A percentile compares a stretch with the other conserved stretches of the same genome.
Evolutionary conservation across 2,329 filamentous ascomycete genomes (phyloP).

Genomic region (Trichoderma harzianum): DNA sequence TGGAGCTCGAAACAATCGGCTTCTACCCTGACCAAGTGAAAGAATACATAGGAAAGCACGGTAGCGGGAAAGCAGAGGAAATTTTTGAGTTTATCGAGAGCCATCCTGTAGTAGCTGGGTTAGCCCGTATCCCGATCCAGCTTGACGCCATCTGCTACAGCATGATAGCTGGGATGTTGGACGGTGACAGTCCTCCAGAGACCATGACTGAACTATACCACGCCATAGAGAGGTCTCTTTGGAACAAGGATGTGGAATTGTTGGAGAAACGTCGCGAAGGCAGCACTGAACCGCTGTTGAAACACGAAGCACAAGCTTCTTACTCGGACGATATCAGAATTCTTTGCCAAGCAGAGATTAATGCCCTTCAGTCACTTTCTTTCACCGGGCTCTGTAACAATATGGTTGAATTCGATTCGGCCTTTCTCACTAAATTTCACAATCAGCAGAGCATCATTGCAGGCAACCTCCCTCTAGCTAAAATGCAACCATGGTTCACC

Average conservation of each 20-base stretch:
- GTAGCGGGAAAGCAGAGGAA: background rate
- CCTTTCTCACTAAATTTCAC: background rate
- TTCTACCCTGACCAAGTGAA: background rate
- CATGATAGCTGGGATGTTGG: background rate
- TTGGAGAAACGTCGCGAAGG: background rate
- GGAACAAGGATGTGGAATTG: background rate
- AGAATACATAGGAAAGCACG: background rate
- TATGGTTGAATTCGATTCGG: background rate
- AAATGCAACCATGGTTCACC: background rate
- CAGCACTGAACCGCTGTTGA: background rate
- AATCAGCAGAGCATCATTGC: background rate
- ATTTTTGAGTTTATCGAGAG: background rate
- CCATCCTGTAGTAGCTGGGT: constrained; percentile 17
- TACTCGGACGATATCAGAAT: background rate
- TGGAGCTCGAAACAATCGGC: background rate
- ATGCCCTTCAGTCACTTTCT: background rate
- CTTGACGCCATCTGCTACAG: constrained; percentile 5
- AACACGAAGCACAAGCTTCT: background rate
- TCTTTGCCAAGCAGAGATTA: background rate
- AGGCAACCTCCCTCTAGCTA: background rate
- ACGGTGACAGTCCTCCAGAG: background rate
- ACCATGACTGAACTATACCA: constrained; percentile 4
- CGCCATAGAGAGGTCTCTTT: background rate
- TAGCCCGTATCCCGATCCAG: constrained; percentile 22
- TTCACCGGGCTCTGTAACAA: background rate